Base-by-base conservation (phyloP, 176 grass and related monocot genomes). In the Saccharum officinarum region DNA sequence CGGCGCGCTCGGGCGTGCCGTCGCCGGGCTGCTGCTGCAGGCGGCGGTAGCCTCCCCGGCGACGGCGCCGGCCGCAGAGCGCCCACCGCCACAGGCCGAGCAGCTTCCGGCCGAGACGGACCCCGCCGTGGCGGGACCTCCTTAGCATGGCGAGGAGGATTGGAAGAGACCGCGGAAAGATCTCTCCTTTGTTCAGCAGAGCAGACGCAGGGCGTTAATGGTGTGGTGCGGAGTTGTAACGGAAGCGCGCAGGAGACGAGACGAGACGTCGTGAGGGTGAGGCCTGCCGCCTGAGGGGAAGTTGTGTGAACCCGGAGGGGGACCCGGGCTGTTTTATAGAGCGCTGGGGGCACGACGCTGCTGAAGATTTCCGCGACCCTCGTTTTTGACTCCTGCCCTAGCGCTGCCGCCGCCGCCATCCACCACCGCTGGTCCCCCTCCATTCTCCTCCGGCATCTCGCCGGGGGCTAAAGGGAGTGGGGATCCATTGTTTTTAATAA, bases 71-170 rank as follows among this genome's bases (percentile, higher is more conserved):
- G 64, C 67, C 14, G 60, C 86, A 78, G 62, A 89, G 81, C 50
- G 79, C 64, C 85, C 90, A 50, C 76, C 82, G 46, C 88, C 90
- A 94, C 8, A 86, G 30, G 1, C 76, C 86, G 3, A 88, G 84
- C 63, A 99, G 80, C 76, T 82, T 95, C 70, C 97, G 94, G 17
- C 97, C 97, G 0, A 99, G 76, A 36, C 86, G 91, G 94, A 94
- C 88, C 14, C 97, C 97, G 63, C 92, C 80, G 4, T 84, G 23
- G 26, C 12, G 78, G 8, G 88, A 79, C 88, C 72, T 91, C 94
- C 85, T 94, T 16, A 63, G 34, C 61, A 85, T 67, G 3, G 64
- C 59, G n/a, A 54, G 13, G 31, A 25, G 62, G 62, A 65, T 65
- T 28, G 17, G 16, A 18, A 41, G 33, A 52, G 50, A 80, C 70